Base-by-base conservation (phyloP, 2,329 filamentous ascomycete genomes). In the Dothistroma pini region DNA sequence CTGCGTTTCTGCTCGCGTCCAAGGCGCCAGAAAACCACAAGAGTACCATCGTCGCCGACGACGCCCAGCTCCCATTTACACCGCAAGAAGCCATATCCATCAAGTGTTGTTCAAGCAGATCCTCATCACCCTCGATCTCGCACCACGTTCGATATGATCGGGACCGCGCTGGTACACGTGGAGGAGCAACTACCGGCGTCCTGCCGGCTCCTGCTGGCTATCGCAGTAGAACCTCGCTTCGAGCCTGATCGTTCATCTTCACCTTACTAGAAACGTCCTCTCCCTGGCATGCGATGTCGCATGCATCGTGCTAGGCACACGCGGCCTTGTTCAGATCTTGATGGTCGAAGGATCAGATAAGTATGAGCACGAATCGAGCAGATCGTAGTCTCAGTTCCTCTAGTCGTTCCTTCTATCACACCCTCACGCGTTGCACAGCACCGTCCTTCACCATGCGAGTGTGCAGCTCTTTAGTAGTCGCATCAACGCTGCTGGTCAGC, bases 401-500 rank as follows among this genome's bases (percentile, higher is more conserved):
- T 14, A 38, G 35, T 52, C 19, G 21, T 29, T 25, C 7, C 21
- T 32, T 32, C 11, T 52, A 12, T 21, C 11, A 52, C 49, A 5
- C 49, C 25, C 22, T 52, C 11, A 3, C 2, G 3, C 10, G 11
- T 49, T 21, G 7, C 38, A 44, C 47, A 11, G 47, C 22, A 32
- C 21, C 7, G 49, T 52, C 21, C 25, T 25, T 32, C 56, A 38
- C 35, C 5, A 58, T 52, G 56, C 51, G 21, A 47, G 19, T 50
- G 11, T 51, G 14, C 11, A 47, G 19, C 10, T 14, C 21, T 31
- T 19, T 56, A n/a, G 31, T n/a, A n/a, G 48, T 31, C 2, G 16
- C 52, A 8, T 48, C 52, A 12, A 35, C 57, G 50, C 61, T 63
- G 57, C 61, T 63, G 41, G 54, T 51, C 50, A 53, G 35, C 31